A percentile compares a stretch with the other conserved stretches of the same genome.
Evolutionary conservation across 2,329 filamentous ascomycete species (phyloP).

Genomic region (Ophiostoma sp.): DNA sequence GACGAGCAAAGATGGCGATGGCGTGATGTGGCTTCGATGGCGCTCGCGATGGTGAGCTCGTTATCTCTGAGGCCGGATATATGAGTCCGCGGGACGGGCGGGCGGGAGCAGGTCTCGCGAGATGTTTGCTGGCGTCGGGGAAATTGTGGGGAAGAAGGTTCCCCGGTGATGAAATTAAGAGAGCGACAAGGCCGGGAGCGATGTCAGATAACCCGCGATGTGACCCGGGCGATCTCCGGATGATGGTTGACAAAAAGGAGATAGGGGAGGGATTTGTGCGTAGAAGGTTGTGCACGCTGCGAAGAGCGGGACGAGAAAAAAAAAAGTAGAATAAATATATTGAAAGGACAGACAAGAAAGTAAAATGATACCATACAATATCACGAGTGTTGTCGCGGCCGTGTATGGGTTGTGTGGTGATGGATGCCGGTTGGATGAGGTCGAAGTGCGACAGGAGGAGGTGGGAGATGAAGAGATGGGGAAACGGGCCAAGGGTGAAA

Average conservation of each 20-base stretch:
- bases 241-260: constrained; percentile 9
- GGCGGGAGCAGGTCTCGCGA: not conserved
- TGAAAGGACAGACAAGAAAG: constrained; percentile 21
- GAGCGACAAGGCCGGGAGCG: constrained; percentile 11
- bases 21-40: constrained; percentile 31
- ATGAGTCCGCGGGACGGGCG: not conserved
- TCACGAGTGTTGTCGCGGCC: not conserved
- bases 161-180: not conserved
- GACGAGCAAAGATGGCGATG: not conserved
- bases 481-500: not conserved
- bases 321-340: constrained; percentile 2
- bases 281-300: not conserved
- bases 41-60: constrained; percentile 15
- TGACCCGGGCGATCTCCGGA: not conserved
- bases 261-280: constrained; percentile 10
- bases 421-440: not conserved
- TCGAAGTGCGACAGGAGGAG: constrained; percentile 4
- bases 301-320: not conserved
- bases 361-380: not conserved
- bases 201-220: constrained; percentile 3
- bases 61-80: not conserved
- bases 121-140: not conserved
- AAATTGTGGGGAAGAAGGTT: not conserved
- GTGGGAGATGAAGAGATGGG: constrained; percentile 10
- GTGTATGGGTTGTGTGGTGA: not conserved